Conservation (phyloP, 208 protist genomes). For the Angomonas ambiguus region DNA sequence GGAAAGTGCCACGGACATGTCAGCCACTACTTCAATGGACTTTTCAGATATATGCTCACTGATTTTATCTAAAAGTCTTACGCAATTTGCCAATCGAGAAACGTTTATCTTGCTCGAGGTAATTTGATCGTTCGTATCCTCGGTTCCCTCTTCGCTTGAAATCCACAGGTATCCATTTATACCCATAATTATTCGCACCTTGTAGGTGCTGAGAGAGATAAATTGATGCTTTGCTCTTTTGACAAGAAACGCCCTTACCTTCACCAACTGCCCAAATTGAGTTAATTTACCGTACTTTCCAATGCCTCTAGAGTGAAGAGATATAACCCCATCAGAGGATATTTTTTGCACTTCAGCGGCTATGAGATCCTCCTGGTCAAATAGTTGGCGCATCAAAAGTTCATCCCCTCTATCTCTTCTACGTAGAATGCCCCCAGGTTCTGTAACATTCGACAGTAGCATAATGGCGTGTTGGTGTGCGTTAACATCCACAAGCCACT, state of each 20-base stretch:
- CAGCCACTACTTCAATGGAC: conserved; percentile 48
- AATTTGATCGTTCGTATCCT: conserved; percentile 16
- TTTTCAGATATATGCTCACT: conserved; percentile 53
- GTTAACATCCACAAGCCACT: conserved; percentile 95
- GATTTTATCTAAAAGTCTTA: conserved; percentile 40
- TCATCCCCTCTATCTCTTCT: conserved; percentile 90
- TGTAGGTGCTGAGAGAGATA: conserved; percentile 30
- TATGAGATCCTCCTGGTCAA: conserved; percentile 94
- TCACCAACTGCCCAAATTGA: conserved; percentile 50
- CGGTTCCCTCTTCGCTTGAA: conserved; percentile 30
- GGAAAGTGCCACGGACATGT: conserved; percentile 21
- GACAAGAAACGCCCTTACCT: conserved; percentile 62
- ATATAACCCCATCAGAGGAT: conserved; percentile 85
- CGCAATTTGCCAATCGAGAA: conserved; percentile 70
- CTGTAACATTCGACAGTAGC: conserved; percentile 95
- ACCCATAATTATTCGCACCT: conserved; percentile 51
- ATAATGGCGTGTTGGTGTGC: conserved; percentile 90
- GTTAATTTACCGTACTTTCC: conserved; percentile 82
- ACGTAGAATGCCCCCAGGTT: conserved; percentile 95
- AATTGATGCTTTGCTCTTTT: conserved; percentile 83
- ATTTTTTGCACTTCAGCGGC: conserved; percentile 95
- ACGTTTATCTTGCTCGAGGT: conserved; percentile 27
- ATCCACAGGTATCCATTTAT: conserved; percentile 91
- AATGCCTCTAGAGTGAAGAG: conserved; percentile 91
- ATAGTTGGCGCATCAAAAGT: conserved; percentile 94